Base-by-base conservation (phyloP, 768 basidiomycete genomes). In the Suillus subaureus region DNA sequence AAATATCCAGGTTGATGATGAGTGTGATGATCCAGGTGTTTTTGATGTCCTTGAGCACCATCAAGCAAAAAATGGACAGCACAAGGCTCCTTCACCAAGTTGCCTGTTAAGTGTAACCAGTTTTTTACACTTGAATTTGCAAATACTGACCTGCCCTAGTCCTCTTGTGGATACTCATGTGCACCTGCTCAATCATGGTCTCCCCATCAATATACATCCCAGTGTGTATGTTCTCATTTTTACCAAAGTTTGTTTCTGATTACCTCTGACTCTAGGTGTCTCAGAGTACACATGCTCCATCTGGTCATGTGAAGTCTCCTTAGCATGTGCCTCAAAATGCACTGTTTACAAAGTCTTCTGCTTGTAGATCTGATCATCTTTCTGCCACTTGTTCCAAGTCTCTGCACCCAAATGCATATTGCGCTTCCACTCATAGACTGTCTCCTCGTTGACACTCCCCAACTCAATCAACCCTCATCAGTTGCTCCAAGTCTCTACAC, bases 251-350 rank as follows among this genome's bases (percentile, higher is more conserved):
- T 15, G 13, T 26, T 49, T 49, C 12, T 49, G 23, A 49, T 26
- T n/a, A 26, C 49, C 23, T 49, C 23, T 11, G 23, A 49, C 49
- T 31, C 31, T 49, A 49, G 49, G 23, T 2, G 2, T 49, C 49
- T 49, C 6, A 49, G 49, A 49, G 49, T 49, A 49, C 23, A 11
- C 11, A 2, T 49, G 49, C 49, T 49, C 49, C 23, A 49, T 49
- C 23, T 13, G 3, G 23, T 26, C 49, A 1, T 7, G 13, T 26
- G 2, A 49, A 49, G 15, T 6, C 23, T 49, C 4, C 23, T 49
- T 0, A 0, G 6, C 13, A 0, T 0, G 3, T 7, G 6, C 13
- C 49, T 49, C 23, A 4, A 51, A 51, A 51, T 28, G 26, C 0
- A 0, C 6, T 15, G 6, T 51, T 11, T 51, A 7, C 49, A 51